These are phyloP conservation scores for Mycena floridula DNA, from an alignment of 768 basidiomycete genomes.

Conservation along the genomic window DNA sequence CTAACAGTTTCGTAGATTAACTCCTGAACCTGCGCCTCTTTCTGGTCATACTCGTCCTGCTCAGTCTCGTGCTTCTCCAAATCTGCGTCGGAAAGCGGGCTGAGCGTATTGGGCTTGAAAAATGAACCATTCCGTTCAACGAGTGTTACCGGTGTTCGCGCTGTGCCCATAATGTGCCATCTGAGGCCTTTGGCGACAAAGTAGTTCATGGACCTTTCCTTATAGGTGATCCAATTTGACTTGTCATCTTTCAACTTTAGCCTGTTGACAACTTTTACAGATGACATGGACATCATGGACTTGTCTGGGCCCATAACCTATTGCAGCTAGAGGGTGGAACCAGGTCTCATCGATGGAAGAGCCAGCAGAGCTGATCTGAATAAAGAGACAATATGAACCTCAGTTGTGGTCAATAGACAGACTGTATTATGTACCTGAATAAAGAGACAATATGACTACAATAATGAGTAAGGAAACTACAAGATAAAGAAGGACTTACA, in stretches of 20 bases:
- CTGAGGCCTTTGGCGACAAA: slow-evolving; percentile 18
- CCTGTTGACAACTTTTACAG: slow-evolving; percentile 12
- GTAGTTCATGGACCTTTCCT: slow-evolving; percentile 15
- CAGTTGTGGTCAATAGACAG: no score
- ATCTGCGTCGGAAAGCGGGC: slow-evolving; percentile 11
- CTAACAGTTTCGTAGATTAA: slow-evolving; percentile 19
- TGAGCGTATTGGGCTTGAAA: slow-evolving; percentile 3
- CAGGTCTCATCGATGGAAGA: no score
- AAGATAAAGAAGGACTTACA: no score
- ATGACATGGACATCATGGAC: slow-evolving; percentile 2
- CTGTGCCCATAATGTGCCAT: slow-evolving; percentile 18
- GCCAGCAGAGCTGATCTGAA: no score
- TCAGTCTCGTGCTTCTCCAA: slow-evolving; percentile 14
- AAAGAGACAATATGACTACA: no score
- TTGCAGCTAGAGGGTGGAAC: slow-evolving; percentile 5
- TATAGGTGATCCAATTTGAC: slow-evolving; percentile 24
- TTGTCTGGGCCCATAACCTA: slow-evolving; percentile 24
- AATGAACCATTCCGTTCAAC: slow-evolving; percentile 8
- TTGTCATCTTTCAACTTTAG: slow-evolving; percentile 21
- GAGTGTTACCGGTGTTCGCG: slow-evolving; percentile 11
- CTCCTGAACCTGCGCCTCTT: slow-evolving; percentile 18
- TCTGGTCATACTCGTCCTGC: slow-evolving; percentile 15
- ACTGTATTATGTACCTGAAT: no score
- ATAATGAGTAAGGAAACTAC: no score
- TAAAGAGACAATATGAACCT: no score